phyloP scores from a whole-genome alignment of 345 rosid species.

The Durio zibethinus region DNA sequence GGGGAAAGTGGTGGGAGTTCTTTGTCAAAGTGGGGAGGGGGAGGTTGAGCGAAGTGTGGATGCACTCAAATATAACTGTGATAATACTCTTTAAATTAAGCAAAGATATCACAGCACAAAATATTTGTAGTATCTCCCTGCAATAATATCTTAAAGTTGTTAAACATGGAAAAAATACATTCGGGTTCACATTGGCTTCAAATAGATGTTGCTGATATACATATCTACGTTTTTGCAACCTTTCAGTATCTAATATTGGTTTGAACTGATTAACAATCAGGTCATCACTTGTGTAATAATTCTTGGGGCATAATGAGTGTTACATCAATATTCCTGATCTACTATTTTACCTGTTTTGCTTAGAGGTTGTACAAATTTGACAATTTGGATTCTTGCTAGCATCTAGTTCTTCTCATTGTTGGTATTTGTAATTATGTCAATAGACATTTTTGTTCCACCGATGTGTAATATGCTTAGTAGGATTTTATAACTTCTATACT shows the following conservation, averaged over 20 bases:
- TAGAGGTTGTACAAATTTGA: slow-evolving; percentile 1
- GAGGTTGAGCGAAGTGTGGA: not conserved
- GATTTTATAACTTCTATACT: slow-evolving; percentile 1
- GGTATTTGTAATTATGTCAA: not conserved
- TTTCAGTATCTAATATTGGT: not conserved
- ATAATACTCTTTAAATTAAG: not conserved
- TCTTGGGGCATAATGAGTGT: not conserved
- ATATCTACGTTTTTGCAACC: not conserved
- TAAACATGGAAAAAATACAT: not conserved
- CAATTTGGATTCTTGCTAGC: not conserved
- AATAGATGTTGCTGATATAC: not conserved
- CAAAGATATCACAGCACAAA: not conserved
- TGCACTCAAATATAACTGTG: not conserved
- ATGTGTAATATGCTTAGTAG: not conserved
- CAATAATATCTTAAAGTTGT: not conserved
- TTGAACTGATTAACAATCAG: not conserved
- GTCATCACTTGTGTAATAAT: not conserved
- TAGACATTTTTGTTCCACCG: not conserved
- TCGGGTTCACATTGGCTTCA: not conserved
- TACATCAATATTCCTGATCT: not conserved
- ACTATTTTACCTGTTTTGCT: not conserved
- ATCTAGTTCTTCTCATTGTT: not conserved
- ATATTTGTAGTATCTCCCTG: not conserved
- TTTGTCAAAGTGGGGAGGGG: not conserved
- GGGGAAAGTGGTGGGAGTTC: not conserved